Evolutionary conservation across 495 filamentous ascomycete species (phyloP).

Genomic region (Paragyromitra xinjiangensis): DNA sequence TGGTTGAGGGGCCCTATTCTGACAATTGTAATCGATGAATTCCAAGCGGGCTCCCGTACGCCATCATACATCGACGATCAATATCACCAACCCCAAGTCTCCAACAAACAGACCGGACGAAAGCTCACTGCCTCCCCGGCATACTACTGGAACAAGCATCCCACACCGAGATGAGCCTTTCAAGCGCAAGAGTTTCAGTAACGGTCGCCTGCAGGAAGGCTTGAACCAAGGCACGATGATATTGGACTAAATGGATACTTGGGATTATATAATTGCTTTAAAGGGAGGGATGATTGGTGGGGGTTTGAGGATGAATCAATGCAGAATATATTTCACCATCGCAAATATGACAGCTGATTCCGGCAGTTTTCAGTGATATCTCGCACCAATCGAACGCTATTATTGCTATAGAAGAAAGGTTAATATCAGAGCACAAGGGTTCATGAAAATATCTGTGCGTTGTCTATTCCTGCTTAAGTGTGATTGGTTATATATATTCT

Average conservation of each 20-base stretch:
- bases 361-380: neutral
- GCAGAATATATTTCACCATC: neutral
- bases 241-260: neutral
- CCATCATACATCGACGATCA: conserved; percentile 8
- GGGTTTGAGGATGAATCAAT: neutral
- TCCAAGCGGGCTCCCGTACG: conserved; percentile 5
- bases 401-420: neutral
- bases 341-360: neutral
- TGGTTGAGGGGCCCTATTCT: neutral
- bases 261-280: neutral
- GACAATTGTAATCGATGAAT: conserved; percentile 14
- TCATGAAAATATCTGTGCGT: conserved; percentile 2
- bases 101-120: conserved; percentile 28
- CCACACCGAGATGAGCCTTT: neutral
- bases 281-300: neutral
- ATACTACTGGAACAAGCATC: neutral
- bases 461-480: neutral
- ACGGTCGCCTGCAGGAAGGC: neutral
- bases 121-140: conserved; percentile 7
- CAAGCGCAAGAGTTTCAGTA: neutral
- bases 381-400: neutral
- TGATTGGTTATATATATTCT: neutral
- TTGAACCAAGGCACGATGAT: neutral
- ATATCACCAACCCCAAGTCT: conserved; percentile 19
- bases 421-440: neutral